Evolutionary conservation across 2,329 filamentous ascomycete genomes (phyloP), one percentile per base, ranked within the genome.

Genomic region (Ophiognomonia clavigignenti-juglandacearum): DNA sequence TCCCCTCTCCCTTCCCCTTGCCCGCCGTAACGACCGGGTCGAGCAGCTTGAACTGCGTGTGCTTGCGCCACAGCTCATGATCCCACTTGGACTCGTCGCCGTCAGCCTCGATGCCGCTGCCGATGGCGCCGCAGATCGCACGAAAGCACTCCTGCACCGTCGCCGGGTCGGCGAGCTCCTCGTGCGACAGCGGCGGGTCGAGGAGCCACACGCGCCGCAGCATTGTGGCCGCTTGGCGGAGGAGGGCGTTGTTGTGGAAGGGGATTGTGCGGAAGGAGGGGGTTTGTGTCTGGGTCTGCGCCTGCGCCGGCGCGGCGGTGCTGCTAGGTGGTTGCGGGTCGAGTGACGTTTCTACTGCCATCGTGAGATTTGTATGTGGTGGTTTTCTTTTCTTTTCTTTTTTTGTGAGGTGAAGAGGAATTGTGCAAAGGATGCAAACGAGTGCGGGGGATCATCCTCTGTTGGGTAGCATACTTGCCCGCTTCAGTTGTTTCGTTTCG

Each of bases 181-280:
- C 47, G 24, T 46, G 29, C 20, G 53, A 31, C 2, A 50, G 48
- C 2, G 48, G 40, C 23, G 39, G 45, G 29, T 51, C 48, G 23
- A 53, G 27, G 9, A 53, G 43, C 51, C 53, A 54, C 22, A 50
- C 37, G 19, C 53, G 52, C 31, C 53, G 47, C 7, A 51, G 44
- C 48, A 46, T 45, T 4, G 51, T 53, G 10, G 45, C 27, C 13
- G 53, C 51, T 27, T 51, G 45, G 10, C 47, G 44, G 18, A 54
- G 42, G 10, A 45, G 41, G 22, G 22, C 19, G 34, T 44, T 53
- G 10, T 37, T 23, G 10, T 47, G 49, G 31, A 54, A 51, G 26
- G 51, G 43, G 32, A 54, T 42, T 10, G 27, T 42, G 32, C 45
- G 51, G 4, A 41, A 6, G 11, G n/a, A n/a, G n/a, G n/a, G n/a